Evolutionary conservation across 2,329 filamentous ascomycete species (phyloP).

Genomic region (Stemphylium lycopersici): DNA sequence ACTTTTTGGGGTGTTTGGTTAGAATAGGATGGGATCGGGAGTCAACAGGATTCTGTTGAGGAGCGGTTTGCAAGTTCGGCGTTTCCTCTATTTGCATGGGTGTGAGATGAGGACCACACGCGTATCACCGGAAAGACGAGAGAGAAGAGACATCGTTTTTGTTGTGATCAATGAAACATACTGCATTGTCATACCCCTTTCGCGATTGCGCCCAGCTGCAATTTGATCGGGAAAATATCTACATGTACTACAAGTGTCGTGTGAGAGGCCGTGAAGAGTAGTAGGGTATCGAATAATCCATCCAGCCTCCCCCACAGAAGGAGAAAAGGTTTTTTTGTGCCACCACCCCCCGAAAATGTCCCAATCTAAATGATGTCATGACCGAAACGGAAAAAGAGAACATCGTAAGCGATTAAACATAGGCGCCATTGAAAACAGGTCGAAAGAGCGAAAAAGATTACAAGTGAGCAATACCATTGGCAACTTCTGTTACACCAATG

Average conservation of each 20-base stretch:
- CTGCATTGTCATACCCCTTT: constrained; percentile 4
- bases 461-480: constrained; percentile 41
- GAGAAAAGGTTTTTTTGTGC: constrained; percentile 17
- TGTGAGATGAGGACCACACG: too few relatives aligned
- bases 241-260: constrained; percentile 13
- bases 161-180: constrained; percentile 2
- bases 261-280: constrained; percentile 23
- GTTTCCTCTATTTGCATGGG: too few relatives aligned
- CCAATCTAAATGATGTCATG: constrained; percentile 27
- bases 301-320: constrained; percentile 22
- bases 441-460: constrained; percentile 25
- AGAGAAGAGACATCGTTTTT: background rate
- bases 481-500: constrained; percentile 35
- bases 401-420: constrained; percentile 2
- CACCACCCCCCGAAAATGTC: constrained; percentile 13
- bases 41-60: too few relatives aligned
- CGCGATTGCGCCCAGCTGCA: constrained; percentile 6
- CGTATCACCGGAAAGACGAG: too few relatives aligned
- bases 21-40: too few relatives aligned
- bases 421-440: constrained; percentile 13
- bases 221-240: constrained; percentile 3
- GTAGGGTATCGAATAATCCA: constrained; percentile 32
- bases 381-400: constrained; percentile 14
- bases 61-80: too few relatives aligned
- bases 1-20: too few relatives aligned